A percentile compares a stretch with the other conserved stretches of the same genome.
phyloP scores from a whole-genome alignment of 495 filamentous ascomycete species.

The Filosporella fistucella region DNA sequence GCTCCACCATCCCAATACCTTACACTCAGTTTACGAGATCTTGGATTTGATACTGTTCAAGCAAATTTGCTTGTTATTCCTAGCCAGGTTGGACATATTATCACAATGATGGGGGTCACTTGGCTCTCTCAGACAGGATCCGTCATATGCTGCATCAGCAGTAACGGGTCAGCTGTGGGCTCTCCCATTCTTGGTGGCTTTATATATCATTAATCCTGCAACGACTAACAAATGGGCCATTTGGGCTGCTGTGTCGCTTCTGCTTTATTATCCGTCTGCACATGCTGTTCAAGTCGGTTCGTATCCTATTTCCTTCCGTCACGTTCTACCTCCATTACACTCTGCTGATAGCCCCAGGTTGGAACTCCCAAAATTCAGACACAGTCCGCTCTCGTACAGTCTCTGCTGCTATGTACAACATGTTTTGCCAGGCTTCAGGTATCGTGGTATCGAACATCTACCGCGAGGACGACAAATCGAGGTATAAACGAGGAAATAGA shows the following conservation, averaged over 20 bases:
- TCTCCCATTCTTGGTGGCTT: slow-evolving; percentile 52
- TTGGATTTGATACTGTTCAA: slow-evolving; percentile 64
- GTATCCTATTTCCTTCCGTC: slow-evolving; percentile 5
- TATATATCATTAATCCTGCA: slow-evolving; percentile 44
- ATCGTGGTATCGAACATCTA: slow-evolving; percentile 62
- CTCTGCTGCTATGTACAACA: slow-evolving; percentile 67
- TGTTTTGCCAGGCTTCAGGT: slow-evolving; percentile 64
- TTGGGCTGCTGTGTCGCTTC: slow-evolving; percentile 50
- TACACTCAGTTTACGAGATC: slow-evolving; percentile 52
- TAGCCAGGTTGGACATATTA: slow-evolving; percentile 43
- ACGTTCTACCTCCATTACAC: slow-evolving; percentile 16
- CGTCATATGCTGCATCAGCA: slow-evolving; percentile 42
- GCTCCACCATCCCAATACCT: slow-evolving; percentile 53
- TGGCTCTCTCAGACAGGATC: slow-evolving; percentile 34
- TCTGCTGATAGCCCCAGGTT: slow-evolving; percentile 62
- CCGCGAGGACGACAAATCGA: slow-evolving; percentile 55
- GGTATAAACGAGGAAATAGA: slow-evolving; percentile 62
- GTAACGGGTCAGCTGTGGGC: slow-evolving; percentile 47
- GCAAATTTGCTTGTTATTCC: slow-evolving; percentile 71
- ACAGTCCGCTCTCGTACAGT: slow-evolving; percentile 64
- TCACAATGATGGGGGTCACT: slow-evolving; percentile 27
- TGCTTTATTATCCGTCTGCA: slow-evolving; percentile 53
- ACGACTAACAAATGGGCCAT: slow-evolving; percentile 47
- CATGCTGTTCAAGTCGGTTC: no score
- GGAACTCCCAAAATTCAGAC: slow-evolving; percentile 64